A percentile compares a stretch with the other conserved stretches of the same genome.
Evolutionary conservation across 495 filamentous ascomycete genomes (phyloP).

Genomic region (Eremomyces bilateralis): DNA sequence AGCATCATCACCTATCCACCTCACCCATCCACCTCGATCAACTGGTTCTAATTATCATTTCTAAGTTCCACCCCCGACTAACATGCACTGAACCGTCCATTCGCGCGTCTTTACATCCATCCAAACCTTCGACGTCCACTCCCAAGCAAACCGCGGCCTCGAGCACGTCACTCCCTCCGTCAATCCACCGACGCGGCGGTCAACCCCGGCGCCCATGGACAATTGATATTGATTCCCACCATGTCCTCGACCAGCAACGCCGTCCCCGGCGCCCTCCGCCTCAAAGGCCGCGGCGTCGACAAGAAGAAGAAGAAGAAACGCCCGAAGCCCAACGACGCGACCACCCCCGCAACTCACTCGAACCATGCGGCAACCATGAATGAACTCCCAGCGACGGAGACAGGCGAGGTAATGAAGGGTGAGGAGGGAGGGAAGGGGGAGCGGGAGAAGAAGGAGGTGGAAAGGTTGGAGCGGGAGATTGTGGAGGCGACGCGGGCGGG

Average conservation of each 20-base stretch:
- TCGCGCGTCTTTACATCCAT: too few relatives aligned
- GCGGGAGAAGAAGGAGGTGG: conserved; percentile 1
- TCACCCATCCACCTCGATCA: too few relatives aligned
- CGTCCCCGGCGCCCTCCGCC: conserved; percentile 50
- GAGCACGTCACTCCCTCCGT: too few relatives aligned
- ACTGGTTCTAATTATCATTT: too few relatives aligned
- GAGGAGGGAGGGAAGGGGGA: not conserved
- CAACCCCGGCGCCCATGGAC: too few relatives aligned
- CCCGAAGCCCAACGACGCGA: conserved; percentile 20
- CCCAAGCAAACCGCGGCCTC: too few relatives aligned
- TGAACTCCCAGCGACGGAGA: not conserved
- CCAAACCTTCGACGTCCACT: too few relatives aligned
- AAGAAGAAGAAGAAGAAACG: conserved; percentile 47
- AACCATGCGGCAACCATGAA: not conserved
- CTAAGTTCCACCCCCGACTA: too few relatives aligned
- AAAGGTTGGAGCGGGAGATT: conserved; percentile 8
- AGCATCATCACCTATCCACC: too few relatives aligned
- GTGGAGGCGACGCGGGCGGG: not conserved
- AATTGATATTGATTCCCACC: conserved; percentile 66
- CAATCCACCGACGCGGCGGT: too few relatives aligned
- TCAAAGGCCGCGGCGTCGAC: conserved; percentile 46
- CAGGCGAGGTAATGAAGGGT: not conserved
- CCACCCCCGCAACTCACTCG: not conserved
- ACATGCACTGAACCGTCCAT: too few relatives aligned
- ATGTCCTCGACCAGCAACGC: too few relatives aligned